Evolutionary conservation across 139 green algal species (phyloP), one percentile per base, ranked within the genome.

Genomic region (Zygnema circumcarinatum): DNA sequence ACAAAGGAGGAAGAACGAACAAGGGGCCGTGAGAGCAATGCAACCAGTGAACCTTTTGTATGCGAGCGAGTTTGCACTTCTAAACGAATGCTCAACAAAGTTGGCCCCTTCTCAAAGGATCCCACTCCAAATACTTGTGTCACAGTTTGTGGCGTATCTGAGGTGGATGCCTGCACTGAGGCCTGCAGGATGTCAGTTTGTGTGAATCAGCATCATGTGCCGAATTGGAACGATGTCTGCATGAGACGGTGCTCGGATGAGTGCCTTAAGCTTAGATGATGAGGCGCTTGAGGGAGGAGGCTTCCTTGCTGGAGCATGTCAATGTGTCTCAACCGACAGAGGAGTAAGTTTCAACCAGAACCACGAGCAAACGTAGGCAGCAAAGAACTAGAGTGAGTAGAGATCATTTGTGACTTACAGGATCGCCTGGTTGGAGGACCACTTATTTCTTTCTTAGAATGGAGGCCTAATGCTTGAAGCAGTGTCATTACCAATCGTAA

Each of bases 31-130:
- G 69, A 78, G 7, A 78, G 16, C 11, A 16, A 11, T 11, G 38
- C 16, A 16, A 56, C 69, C 16, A 78, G 47, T 62, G 69, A 78
- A 20, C 69, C 69, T 41, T 98, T 98, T 86, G 93, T 98, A 29
- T 98, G 96, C 85, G 96, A 98, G 88, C 92, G 96, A 0, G 96
- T 98, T 31, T 98, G 96, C 94, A 96, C 96, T 2, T 97, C 95
- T 0, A 87, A 96, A 62, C 85, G 92, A 22, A 87, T 98, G 39
- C 89, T 98, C 68, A 89, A 92, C 21, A 91, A 93, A 0, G 90
- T 98, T 90, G 96, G 38, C 87, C 47, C 83, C 2, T 83, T 91
- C 1, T 86, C 83, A 33, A 91, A 98, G 94, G 95, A 98, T 41
- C 93, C 94, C 11, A 96, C 94, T 0, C 93, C 95, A 1, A 92